Evolutionary conservation across 139 green algal genomes (phyloP).

Genomic region (Chara braunii): DNA sequence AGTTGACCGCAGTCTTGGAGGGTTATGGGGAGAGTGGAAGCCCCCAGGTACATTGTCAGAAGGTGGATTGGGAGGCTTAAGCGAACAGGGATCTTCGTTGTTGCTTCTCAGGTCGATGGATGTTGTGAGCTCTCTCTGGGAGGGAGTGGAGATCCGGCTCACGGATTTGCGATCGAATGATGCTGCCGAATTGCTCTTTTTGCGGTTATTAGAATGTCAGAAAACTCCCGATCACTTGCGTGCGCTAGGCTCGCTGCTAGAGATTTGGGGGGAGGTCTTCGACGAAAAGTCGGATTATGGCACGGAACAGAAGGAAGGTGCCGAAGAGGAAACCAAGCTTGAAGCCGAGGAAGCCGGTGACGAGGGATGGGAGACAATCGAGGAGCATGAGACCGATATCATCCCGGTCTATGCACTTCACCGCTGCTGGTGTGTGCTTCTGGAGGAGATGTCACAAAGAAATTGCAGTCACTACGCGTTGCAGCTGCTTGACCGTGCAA

Average conservation of each 20-base stretch:
- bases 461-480: no score
- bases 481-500: no score
- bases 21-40: slow-evolving; percentile 2
- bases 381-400: not conserved
- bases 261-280: slow-evolving; percentile 7
- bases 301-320: not conserved
- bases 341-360: not conserved
- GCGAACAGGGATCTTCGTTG: no score
- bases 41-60: not conserved
- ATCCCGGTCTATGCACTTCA: not conserved
- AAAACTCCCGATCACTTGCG: not conserved
- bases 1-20: not conserved
- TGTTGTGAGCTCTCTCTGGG: not conserved
- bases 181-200: slow-evolving; percentile 6
- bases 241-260: not conserved
- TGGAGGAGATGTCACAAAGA: slow-evolving; percentile 6
- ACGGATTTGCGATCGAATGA: not conserved
- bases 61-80: no score
- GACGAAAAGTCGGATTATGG: not conserved
- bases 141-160: not conserved
- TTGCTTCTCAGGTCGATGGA: slow-evolving; percentile 8
- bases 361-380: not conserved
- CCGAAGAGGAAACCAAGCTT: not conserved
- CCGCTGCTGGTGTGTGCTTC: slow-evolving; percentile 1
- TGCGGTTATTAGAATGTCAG: not conserved